Percentiles rank a stretch among this genome's conserved stretches.
These are phyloP conservation scores for Trichophyton verrucosum DNA, from an alignment of 2,329 filamentous ascomycete species.

Conservation along the genomic window DNA sequence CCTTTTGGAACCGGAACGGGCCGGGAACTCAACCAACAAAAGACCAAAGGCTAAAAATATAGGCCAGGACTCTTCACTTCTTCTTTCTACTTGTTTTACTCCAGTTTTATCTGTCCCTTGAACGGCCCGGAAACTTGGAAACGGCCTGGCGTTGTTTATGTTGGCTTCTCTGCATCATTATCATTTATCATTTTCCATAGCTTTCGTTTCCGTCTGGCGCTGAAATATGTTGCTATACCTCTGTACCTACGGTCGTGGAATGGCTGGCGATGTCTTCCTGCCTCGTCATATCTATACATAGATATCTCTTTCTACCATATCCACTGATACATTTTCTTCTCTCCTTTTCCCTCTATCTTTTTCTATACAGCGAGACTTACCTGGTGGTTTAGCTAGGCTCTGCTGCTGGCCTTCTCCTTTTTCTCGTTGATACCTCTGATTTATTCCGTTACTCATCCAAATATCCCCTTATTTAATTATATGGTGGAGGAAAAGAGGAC, in stretches of 20 bases:
- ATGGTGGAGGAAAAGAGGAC: background rate
- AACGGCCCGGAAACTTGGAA: constrained; percentile 1
- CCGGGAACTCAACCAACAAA: background rate
- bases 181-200: background rate
- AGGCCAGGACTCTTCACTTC: background rate
- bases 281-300: background rate
- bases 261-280: background rate
- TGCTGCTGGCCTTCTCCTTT: background rate
- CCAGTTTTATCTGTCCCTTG: background rate
- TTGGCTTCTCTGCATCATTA: background rate
- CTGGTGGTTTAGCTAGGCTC: background rate
- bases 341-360: background rate
- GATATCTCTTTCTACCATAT: background rate
- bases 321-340: background rate
- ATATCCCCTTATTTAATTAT: constrained; percentile 1
- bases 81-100: background rate
- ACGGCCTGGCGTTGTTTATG: background rate
- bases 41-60: background rate
- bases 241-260: background rate
- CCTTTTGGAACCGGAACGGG: background rate
- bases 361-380: background rate
- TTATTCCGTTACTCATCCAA: background rate
- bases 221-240: background rate
- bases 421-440: background rate
- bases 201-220: background rate